phyloP scores from a whole-genome alignment of 2,329 filamentous ascomycete genomes.

The Tolypocladium endophyticum region DNA sequence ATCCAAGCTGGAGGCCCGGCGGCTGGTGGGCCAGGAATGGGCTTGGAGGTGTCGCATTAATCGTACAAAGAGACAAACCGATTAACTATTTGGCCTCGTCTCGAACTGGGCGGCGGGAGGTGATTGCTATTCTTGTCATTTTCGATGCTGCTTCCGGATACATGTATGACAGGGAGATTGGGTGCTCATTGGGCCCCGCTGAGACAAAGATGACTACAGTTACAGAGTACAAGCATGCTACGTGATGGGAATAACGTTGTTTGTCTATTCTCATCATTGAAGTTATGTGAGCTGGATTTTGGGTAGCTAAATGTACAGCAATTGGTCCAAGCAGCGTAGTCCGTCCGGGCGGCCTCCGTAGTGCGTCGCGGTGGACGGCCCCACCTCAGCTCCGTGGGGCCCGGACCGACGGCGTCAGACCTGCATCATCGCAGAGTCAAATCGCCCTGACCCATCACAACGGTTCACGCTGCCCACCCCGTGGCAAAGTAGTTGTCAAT shows the following conservation, averaged over 20 bases:
- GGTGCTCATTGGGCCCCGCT: background rate
- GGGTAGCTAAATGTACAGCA: no score
- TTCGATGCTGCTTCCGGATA: background rate
- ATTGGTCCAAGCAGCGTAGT: no score
- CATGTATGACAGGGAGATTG: background rate
- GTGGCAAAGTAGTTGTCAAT: background rate
- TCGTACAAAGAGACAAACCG: background rate
- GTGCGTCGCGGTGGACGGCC: background rate
- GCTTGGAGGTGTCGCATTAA: background rate
- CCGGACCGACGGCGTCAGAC: background rate
- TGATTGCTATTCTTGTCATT: background rate
- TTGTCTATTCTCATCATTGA: background rate
- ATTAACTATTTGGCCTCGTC: background rate
- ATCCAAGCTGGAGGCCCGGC: constrained; percentile 31
- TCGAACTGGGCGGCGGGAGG: background rate
- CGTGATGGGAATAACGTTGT: background rate
- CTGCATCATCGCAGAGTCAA: background rate
- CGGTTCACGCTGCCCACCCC: background rate
- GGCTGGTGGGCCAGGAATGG: constrained; percentile 33
- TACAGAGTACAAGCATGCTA: background rate
- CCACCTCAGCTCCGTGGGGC: background rate
- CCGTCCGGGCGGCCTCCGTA: no score
- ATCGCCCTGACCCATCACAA: background rate
- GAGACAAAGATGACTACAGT: background rate
- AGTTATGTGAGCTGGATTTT: background rate